phyloP scores from a whole-genome alignment of 306 rosid species.

The Vigna reflexopilosa region DNA sequence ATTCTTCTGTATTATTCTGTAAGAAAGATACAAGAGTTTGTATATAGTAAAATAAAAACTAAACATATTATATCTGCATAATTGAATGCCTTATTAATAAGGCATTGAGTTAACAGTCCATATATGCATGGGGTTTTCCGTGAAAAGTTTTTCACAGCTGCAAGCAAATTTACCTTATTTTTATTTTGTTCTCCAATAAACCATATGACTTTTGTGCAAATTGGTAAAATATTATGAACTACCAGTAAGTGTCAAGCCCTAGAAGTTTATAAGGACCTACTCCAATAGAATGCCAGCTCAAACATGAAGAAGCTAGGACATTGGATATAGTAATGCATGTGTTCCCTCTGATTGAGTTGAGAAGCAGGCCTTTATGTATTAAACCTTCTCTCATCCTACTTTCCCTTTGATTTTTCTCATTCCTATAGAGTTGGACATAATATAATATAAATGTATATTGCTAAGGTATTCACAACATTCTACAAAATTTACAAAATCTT shows the following conservation, averaged over 20 bases:
- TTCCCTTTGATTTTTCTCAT: neutral
- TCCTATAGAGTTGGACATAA: neutral
- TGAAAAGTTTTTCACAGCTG: neutral
- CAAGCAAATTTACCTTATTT: conserved; percentile 1
- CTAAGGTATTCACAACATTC: conserved; percentile 15
- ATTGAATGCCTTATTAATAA: too few relatives aligned
- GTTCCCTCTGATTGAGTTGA: neutral
- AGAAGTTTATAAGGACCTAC: neutral
- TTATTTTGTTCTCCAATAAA: neutral
- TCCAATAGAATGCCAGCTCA: neutral
- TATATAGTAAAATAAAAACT: too few relatives aligned
- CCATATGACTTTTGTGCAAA: neutral
- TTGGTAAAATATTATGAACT: neutral
- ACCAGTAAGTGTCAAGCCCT: neutral
- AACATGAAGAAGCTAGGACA: neutral
- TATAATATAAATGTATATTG: conserved; percentile 6
- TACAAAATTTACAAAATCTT: neutral
- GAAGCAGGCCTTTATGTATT: conserved; percentile 14
- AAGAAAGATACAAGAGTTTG: too few relatives aligned
- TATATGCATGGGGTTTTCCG: neutral
- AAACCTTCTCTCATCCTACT: conserved; percentile 5
- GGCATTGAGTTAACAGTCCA: neutral
- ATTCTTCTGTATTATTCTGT: too few relatives aligned
- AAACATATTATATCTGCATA: too few relatives aligned
- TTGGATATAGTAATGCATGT: neutral